Evolutionary conservation across 73 alveolate species (phyloP).

Genomic region (Diophrys sp.): DNA sequence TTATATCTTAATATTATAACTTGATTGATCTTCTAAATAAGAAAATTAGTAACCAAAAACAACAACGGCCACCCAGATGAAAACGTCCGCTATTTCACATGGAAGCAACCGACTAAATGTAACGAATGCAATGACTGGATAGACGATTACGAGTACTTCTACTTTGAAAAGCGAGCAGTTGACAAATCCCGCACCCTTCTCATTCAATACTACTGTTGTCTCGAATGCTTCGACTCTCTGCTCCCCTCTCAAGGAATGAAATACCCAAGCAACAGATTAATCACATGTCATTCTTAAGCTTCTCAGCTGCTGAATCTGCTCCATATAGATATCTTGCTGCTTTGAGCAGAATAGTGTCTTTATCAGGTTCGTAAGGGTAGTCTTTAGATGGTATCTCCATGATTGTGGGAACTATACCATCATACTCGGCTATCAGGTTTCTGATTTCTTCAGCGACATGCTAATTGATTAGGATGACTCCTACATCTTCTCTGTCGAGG

Average conservation of each 20-base stretch:
- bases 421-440: constrained; percentile 87
- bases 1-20: no score
- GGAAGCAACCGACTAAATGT: constrained; percentile 53
- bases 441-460: constrained; percentile 92
- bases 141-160: constrained; percentile 41
- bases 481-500: constrained; percentile 92
- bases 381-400: constrained; percentile 97
- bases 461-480: constrained; percentile 86
- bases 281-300: constrained; percentile 1
- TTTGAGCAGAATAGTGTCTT: constrained; percentile 72
- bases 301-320: constrained; percentile 62
- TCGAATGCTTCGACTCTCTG: no score
- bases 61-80: no score
- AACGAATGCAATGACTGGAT: constrained; percentile 44
- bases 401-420: constrained; percentile 91
- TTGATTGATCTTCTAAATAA: no score
- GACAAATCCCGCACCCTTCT: constrained; percentile 24
- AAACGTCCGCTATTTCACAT: constrained; percentile 23
- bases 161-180: constrained; percentile 46
- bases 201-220: constrained; percentile 48
- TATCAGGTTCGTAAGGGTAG: constrained; percentile 90
- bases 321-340: constrained; percentile 74
- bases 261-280: no score
- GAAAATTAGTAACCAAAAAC: no score
- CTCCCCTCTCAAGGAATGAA: no score